Base-by-base conservation (phyloP, 1,139 yeast genomes). In the Kodamaea sp. region DNA sequence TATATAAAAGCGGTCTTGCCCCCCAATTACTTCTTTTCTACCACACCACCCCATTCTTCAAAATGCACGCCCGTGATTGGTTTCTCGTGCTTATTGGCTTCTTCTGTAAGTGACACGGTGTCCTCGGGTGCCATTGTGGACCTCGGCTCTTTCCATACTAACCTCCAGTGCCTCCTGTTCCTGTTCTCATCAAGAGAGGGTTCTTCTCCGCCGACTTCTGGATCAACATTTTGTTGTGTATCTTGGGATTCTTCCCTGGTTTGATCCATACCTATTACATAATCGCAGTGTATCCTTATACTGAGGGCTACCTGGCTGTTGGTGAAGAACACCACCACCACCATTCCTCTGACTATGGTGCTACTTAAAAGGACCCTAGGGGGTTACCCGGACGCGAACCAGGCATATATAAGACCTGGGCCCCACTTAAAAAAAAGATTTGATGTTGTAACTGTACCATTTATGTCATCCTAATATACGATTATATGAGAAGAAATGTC, bases 191-290 rank as follows among this genome's bases (percentile, higher is more conserved):
- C 45, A 86, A 86, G 59, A 68, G 89, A 44, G 95, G 95, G 1
- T 58, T 83, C 48, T 76, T 76, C 49, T 76, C 88, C 4, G 78
- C 80, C 23, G 94, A 83, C 51, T 47, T 82, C 48, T 68, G 80
- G 61, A 81, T 88, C 50, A 89, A 88, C 59, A 69, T 89, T 35
- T 73, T 86, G 23, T 70, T 89, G 34, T 85, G 90, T 59, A 48
- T 83, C 33, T 68, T 89, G 33, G 96, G 96, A 3, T 84, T 78
- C 59, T 57, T 89, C 41, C 97, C 97, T 0, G 96, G 96, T 6
- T 62, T 83, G 36, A 57, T 82, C 42, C 89, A 82, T 50, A 69
- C 78, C 29, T 70, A 80, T 59, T 83, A 80, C 53, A 74, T 79
- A 44, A 78, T 79, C 36, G 68, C 76, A 37, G 56, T 63, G 38